Evolutionary conservation across 352 stramenopile genomes (phyloP).

Genomic region (Pseudoperonospora humuli): DNA sequence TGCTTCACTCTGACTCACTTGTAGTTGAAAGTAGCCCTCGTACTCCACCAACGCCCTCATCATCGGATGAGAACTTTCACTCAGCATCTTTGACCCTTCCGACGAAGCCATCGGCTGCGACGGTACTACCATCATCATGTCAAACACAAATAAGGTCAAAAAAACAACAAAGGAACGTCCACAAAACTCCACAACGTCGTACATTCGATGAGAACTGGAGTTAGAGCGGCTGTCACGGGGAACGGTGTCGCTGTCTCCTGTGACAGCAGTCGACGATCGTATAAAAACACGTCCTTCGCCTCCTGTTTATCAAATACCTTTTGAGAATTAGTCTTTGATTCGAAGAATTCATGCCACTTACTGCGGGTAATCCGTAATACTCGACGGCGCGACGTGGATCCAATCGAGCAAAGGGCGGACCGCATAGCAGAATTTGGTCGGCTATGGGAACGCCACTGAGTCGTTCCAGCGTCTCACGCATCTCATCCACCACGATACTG

Average conservation of each 20-base stretch:
- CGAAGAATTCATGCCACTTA: constrained; percentile 10
- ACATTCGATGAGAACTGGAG: constrained; percentile 44
- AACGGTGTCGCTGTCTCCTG: constrained; percentile 39
- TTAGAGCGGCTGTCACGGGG: constrained; percentile 19
- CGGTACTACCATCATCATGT: constrained; percentile 30
- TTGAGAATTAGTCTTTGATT: too few relatives aligned
- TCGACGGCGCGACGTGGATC: constrained; percentile 63
- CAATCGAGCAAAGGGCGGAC: constrained; percentile 65
- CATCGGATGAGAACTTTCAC: constrained; percentile 71
- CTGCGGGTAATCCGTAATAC: constrained; percentile 54
- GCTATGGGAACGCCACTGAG: constrained; percentile 46
- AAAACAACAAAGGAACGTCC: too few relatives aligned
- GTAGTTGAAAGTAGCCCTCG: constrained; percentile 72
- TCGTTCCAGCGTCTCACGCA: constrained; percentile 52
- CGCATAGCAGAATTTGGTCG: constrained; percentile 78
- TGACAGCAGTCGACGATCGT: constrained; percentile 73
- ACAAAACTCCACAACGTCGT: constrained; percentile 1
- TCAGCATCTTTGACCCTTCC: constrained; percentile 58
- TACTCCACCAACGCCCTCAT: constrained; percentile 75
- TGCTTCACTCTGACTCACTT: constrained; percentile 57
- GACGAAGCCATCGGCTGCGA: constrained; percentile 46
- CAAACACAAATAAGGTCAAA: background rate
- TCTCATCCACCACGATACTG: constrained; percentile 60
- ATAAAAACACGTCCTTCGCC: constrained; percentile 72
- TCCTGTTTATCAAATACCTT: constrained; percentile 14